phyloP scores from a whole-genome alignment of 2,329 filamentous ascomycete species.

The Venturia carpophila region DNA sequence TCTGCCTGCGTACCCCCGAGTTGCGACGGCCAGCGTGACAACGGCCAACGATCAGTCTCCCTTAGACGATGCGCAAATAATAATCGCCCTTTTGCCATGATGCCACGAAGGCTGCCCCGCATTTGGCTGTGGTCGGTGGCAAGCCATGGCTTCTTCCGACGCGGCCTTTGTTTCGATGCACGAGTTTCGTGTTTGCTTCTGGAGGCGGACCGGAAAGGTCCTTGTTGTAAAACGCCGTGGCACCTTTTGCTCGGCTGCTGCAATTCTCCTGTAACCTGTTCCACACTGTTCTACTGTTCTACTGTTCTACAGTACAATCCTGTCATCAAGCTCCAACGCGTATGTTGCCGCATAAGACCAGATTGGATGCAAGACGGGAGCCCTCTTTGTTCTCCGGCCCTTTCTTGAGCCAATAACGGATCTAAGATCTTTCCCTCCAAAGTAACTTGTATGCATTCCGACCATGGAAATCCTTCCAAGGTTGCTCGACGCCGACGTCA shows the following conservation, averaged over 20 bases:
- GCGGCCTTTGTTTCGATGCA: not conserved
- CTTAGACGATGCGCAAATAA: not conserved
- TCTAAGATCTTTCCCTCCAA: no score
- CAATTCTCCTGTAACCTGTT: not conserved
- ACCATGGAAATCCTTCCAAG: not conserved
- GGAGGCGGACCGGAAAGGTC: not conserved
- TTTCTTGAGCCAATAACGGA: no score
- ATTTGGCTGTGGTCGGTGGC: not conserved
- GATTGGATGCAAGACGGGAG: not conserved
- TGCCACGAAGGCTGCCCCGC: not conserved
- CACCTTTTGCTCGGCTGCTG: no score
- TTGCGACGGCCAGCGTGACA: not conserved
- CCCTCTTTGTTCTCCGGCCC: not conserved
- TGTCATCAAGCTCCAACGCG: not conserved
- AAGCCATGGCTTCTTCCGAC: not conserved
- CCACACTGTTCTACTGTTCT: no score
- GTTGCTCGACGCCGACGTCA: not conserved
- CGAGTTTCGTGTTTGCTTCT: not conserved
- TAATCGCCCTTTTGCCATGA: not conserved
- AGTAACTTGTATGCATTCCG: not conserved
- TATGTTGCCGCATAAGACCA: not conserved
- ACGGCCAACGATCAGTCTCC: not conserved
- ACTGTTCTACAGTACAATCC: no score
- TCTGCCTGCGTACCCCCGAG: not conserved
- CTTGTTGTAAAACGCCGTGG: not conserved